phyloP scores from a whole-genome alignment of 306 rosid species.

The Prinsepia uniflora region DNA sequence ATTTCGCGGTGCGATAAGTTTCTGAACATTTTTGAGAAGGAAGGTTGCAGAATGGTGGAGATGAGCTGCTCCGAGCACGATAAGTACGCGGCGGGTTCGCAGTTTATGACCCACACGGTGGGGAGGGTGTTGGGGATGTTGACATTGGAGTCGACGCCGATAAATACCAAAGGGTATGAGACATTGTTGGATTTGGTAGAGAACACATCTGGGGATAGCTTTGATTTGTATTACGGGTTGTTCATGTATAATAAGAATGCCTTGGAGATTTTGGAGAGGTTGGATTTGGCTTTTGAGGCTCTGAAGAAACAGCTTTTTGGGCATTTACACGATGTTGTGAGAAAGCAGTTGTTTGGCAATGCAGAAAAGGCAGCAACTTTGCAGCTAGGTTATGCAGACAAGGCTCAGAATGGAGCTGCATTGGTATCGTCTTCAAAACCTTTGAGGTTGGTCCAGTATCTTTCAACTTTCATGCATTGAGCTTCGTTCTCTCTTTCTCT shows the following conservation, averaged over 20 bases:
- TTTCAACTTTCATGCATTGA: not conserved
- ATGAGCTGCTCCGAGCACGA: constrained; percentile 73
- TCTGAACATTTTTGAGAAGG: constrained; percentile 47
- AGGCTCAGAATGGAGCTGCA: constrained; percentile 43
- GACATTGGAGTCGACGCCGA: constrained; percentile 62
- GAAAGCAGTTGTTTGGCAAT: constrained; percentile 57
- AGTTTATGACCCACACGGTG: constrained; percentile 74
- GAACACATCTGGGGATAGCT: constrained; percentile 61
- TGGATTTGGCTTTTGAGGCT: constrained; percentile 75
- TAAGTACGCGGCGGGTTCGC: constrained; percentile 57
- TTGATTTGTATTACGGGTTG: constrained; percentile 74
- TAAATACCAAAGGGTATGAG: constrained; percentile 76
- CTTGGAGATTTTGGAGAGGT: constrained; percentile 56
- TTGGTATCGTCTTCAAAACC: constrained; percentile 28
- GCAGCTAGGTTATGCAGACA: not conserved
- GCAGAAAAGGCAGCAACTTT: constrained; percentile 26
- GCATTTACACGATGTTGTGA: constrained; percentile 47
- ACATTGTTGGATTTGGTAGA: constrained; percentile 65
- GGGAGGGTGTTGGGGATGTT: constrained; percentile 69
- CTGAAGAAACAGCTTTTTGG: constrained; percentile 62
- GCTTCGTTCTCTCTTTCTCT: not conserved
- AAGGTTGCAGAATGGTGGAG: constrained; percentile 83
- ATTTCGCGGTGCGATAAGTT: constrained; percentile 46
- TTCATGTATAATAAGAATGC: constrained; percentile 71
- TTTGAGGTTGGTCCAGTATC: constrained; percentile 27